phyloP scores from a whole-genome alignment of 768 basidiomycete species.

The Trametes sanguinea region DNA sequence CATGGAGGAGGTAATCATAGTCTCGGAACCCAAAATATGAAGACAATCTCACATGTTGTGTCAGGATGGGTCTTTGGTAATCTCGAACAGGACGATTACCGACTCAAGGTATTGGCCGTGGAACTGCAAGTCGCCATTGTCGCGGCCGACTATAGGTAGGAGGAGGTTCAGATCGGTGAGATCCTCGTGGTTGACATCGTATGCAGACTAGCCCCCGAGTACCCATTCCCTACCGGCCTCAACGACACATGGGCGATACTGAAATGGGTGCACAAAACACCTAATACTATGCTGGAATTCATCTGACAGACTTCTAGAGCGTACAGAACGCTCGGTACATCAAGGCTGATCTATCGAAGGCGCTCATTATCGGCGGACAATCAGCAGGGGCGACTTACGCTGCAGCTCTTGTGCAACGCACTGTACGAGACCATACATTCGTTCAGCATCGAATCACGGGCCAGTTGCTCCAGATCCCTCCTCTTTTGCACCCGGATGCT shows the following conservation, averaged over 20 bases:
- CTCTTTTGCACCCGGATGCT: conserved; percentile 23
- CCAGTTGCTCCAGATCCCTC: conserved; percentile 27
- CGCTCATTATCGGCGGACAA: conserved; percentile 29
- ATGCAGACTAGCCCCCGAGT: conserved; percentile 30
- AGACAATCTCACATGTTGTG: neutral
- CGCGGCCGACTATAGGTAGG: no score
- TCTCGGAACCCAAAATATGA: neutral
- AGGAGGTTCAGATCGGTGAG: neutral
- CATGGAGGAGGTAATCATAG: neutral
- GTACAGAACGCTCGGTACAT: conserved; percentile 12
- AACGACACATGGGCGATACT: conserved; percentile 29
- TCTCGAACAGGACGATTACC: conserved; percentile 24
- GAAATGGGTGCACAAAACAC: conserved; percentile 27
- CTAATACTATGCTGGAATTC: neutral
- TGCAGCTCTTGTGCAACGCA: conserved; percentile 26
- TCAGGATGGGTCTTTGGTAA: conserved; percentile 28
- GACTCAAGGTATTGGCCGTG: conserved; percentile 3
- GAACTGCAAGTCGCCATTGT: no score
- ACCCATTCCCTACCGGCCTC: conserved; percentile 26
- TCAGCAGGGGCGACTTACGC: conserved; percentile 30
- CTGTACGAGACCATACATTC: conserved; percentile 28
- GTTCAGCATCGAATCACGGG: conserved; percentile 26
- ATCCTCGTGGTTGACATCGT: conserved; percentile 18
- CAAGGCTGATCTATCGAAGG: conserved; percentile 22
- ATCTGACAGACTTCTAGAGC: neutral